Percentiles rank a stretch among this genome's conserved stretches.
Conservation (phyloP, 2,329 filamentous ascomycete species). For the Teratosphaeria nubilosa region DNA sequence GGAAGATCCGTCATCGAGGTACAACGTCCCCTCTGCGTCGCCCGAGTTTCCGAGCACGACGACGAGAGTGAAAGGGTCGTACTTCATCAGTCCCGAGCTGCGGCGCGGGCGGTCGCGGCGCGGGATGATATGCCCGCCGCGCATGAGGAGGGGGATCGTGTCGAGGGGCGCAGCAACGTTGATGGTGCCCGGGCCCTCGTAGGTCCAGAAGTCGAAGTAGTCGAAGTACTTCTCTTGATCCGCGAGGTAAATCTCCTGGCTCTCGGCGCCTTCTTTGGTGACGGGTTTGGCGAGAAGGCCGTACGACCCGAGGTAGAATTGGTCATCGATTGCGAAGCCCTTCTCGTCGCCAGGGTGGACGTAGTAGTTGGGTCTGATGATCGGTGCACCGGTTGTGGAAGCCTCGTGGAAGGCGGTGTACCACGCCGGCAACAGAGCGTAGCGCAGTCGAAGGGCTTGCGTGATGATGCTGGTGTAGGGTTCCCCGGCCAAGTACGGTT, state of each 20-base stretch:
- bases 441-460: conserved; percentile 76
- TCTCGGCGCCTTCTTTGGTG: conserved; percentile 62
- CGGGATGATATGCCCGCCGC: conserved; percentile 82
- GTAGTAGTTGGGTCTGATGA: conserved; percentile 87
- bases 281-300: conserved; percentile 91
- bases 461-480: conserved; percentile 81
- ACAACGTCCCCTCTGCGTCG: conserved; percentile 71
- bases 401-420: conserved; percentile 95
- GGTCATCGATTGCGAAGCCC: conserved; percentile 84
- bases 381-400: conserved; percentile 69
- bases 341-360: conserved; percentile 76
- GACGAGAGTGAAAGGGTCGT: conserved; percentile 89
- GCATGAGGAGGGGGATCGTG: conserved; percentile 82
- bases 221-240: conserved; percentile 88
- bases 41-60: conserved; percentile 59
- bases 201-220: conserved; percentile 78
- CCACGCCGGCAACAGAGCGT: conserved; percentile 83
- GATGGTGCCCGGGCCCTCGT: conserved; percentile 63
- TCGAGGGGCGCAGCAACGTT: conserved; percentile 70
- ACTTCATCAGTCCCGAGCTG: conserved; percentile 80
- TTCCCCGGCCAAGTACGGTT: conserved; percentile 80
- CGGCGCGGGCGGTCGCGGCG: conserved; percentile 80
- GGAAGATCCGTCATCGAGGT: conserved; percentile 86
- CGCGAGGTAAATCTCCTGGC: conserved; percentile 73
- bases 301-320: conserved; percentile 81